A percentile compares a stretch with the other conserved stretches of the same genome.
Conservation (phyloP, 2,329 filamentous ascomycete genomes). For the Coniochaeta sp. region DNA sequence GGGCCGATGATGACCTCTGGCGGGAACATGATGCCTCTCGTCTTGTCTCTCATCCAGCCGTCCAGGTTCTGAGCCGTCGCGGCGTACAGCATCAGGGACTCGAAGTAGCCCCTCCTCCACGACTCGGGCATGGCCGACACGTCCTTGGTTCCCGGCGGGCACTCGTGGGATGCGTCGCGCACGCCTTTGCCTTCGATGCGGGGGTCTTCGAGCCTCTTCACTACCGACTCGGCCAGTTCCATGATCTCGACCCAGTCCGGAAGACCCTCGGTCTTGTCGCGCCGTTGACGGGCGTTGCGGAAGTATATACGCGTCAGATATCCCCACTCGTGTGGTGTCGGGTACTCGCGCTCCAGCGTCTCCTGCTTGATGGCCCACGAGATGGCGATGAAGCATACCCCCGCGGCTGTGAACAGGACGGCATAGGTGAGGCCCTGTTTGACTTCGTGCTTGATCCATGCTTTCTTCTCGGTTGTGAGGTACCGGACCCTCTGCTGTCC, state of each 20-base stretch:
- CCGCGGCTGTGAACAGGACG: constrained; percentile 55
- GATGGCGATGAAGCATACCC: constrained; percentile 52
- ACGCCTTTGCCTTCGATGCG: constrained; percentile 62
- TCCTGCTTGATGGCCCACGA: constrained; percentile 66
- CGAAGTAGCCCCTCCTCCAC: constrained; percentile 82
- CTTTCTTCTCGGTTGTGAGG: constrained; percentile 70
- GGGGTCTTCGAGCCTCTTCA: constrained; percentile 63
- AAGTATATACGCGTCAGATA: constrained; percentile 62
- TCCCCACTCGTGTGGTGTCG: constrained; percentile 77
- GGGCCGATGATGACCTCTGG: constrained; percentile 70
- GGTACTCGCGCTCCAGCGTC: constrained; percentile 64
- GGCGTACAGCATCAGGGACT: constrained; percentile 71
- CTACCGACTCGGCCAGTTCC: constrained; percentile 48
- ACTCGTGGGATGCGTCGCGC: constrained; percentile 44
- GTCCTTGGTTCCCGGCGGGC: constrained; percentile 48
- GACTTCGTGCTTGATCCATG: constrained; percentile 64
- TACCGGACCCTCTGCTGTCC: constrained; percentile 53
- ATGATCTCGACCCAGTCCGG: constrained; percentile 66
- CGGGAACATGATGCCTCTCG: constrained; percentile 59
- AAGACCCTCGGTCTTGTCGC: constrained; percentile 46
- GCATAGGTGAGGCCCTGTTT: constrained; percentile 63
- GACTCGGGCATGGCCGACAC: constrained; percentile 68
- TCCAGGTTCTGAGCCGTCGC: constrained; percentile 75
- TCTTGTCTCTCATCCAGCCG: constrained; percentile 66
- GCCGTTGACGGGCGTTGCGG: constrained; percentile 55